These are phyloP conservation scores for Psophocarpus tetragonolobus DNA, from an alignment of 306 rosid species.

Conservation along the genomic window DNA sequence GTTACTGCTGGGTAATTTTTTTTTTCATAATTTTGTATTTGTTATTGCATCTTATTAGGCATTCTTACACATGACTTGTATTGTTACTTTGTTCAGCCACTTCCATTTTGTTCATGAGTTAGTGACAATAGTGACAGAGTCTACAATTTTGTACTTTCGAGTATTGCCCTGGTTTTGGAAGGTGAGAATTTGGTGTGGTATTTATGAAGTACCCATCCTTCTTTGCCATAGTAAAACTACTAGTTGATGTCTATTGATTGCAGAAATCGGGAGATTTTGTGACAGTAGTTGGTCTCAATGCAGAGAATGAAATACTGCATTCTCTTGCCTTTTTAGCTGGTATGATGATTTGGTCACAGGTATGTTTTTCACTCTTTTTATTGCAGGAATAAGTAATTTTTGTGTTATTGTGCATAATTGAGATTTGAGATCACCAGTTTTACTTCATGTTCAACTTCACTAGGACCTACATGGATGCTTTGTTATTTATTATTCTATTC, in stretches of 20 bases:
- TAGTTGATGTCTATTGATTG: constrained; percentile 38
- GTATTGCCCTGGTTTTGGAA: constrained; percentile 97
- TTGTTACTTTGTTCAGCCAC: constrained; percentile 58
- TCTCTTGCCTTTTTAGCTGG: constrained; percentile 86
- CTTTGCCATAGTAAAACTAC: constrained; percentile 20
- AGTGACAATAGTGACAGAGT: constrained; percentile 84
- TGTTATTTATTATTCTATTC: background rate
- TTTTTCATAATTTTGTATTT: background rate
- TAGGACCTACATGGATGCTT: background rate
- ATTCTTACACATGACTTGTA: constrained; percentile 16
- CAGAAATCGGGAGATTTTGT: constrained; percentile 84
- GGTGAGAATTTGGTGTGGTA: constrained; percentile 53
- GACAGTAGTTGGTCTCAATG: constrained; percentile 63
- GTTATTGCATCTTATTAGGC: background rate
- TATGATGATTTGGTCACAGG: constrained; percentile 93
- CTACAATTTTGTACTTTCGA: constrained; percentile 73
- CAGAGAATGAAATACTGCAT: constrained; percentile 90
- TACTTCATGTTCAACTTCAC: background rate
- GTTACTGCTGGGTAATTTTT: background rate
- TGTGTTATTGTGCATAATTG: background rate
- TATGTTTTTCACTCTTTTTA: constrained; percentile 33
- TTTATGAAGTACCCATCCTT: constrained; percentile 1
- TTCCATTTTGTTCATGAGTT: constrained; percentile 91
- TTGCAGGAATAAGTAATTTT: constrained; percentile 24
- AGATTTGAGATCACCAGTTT: background rate